Evolutionary conservation across 2,329 filamentous ascomycete species (phyloP), one percentile per base, ranked within the genome.

Genomic region (Elsinoe fawcettii): DNA sequence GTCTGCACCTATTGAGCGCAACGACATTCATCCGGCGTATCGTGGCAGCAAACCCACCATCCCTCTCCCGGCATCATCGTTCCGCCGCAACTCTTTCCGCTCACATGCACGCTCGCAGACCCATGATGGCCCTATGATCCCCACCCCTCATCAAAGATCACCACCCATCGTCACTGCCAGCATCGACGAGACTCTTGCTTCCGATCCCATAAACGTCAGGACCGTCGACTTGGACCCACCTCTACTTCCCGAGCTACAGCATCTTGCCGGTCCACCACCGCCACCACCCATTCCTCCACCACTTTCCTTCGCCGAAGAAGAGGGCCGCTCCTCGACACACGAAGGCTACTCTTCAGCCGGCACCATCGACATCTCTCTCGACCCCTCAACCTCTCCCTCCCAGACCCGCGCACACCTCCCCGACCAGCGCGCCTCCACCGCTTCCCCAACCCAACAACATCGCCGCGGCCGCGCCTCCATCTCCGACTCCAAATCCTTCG

Each of bases 161-260:
- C 70, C 72, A 14, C 67, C 70, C 32, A 69, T 72, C 0, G 71
- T 77, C 22, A 74, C 73, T 20, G 71, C 77, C 55, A 80, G 77
- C 65, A 80, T 84, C 56, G 78, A 81, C 61, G 75, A 79, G 62
- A 75, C 78, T 2, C 70, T 82, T 27, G 71, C 77, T 41, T 61
- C 62, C n/a, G 67, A 70, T 51, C 68, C 76, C 4, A 67, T 77
- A 32, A 67, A 77, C 44, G 68, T 77, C 18, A 67, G 71, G 65
- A 63, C 63, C 14, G 65, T 59, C 49, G 61, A 62, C 36, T 20
- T 46, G 2, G 58, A 59, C 16, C 62, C 47, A 18, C 60, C 65
- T 22, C 78, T 83, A 47, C 73, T 85, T 16, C 79, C 82, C 5
- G 80, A 85, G 64, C 74, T 85, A 8, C 81, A 83, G 64, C 82